Percentiles rank a stretch among this genome's conserved stretches.
phyloP scores from a whole-genome alignment of 2,329 filamentous ascomycete species.

The Cryphonectria radicalis region DNA sequence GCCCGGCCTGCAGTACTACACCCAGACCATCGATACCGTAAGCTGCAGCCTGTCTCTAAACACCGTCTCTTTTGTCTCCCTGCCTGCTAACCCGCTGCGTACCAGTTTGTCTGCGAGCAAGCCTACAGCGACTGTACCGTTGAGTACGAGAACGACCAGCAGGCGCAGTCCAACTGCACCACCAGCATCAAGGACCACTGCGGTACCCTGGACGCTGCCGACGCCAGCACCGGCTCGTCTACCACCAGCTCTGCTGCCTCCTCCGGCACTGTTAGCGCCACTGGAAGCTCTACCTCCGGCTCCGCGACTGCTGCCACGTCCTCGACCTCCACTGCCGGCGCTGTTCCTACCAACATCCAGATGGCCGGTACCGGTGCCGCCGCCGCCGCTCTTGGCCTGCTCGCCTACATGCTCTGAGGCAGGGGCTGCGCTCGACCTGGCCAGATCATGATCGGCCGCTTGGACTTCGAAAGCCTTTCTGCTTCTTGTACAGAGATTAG shows the following conservation, averaged over 20 bases:
- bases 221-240: constrained; percentile 28
- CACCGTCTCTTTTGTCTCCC: background rate
- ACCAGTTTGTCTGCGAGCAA: constrained; percentile 55
- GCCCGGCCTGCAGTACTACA: constrained; percentile 58
- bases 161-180: constrained; percentile 53
- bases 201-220: constrained; percentile 46
- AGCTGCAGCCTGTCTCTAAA: constrained; percentile 26
- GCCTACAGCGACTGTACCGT: constrained; percentile 54
- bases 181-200: constrained; percentile 53
- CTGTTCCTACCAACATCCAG: constrained; percentile 39
- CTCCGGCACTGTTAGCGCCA: constrained; percentile 30
- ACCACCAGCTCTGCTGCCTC: constrained; percentile 24
- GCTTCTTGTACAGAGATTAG: constrained; percentile 31
- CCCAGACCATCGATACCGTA: constrained; percentile 54
- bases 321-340: constrained; percentile 32
- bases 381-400: constrained; percentile 54
- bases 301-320: constrained; percentile 31
- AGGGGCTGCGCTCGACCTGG: constrained; percentile 16
- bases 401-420: constrained; percentile 56
- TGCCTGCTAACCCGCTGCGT: constrained; percentile 27
- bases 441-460: constrained; percentile 1
- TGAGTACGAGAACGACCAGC: constrained; percentile 45
- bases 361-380: constrained; percentile 50
- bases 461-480: constrained; percentile 20
- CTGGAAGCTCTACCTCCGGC: constrained; percentile 32